phyloP scores from a whole-genome alignment of 441 rosid genomes.

The Eruca vesicaria region DNA sequence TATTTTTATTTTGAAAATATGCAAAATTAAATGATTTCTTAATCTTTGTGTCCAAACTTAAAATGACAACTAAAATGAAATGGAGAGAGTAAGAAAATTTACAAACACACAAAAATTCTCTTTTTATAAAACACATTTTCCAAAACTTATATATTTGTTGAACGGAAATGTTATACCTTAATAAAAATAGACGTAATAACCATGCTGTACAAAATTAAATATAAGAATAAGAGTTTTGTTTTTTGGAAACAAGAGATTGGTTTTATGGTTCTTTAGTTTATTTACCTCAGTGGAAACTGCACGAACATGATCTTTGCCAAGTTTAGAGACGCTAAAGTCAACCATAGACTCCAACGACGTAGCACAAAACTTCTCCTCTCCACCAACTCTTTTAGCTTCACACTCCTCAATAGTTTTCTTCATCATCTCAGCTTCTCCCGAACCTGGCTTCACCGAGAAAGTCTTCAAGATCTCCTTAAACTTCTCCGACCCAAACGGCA shows the following conservation, averaged over 20 bases:
- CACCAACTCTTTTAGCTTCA: slow-evolving; percentile 50
- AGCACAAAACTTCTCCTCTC: slow-evolving; percentile 74
- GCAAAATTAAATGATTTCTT: no score
- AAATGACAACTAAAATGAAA: no score
- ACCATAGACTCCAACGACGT: slow-evolving; percentile 82
- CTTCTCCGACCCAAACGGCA: slow-evolving; percentile 65
- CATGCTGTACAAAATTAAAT: no score
- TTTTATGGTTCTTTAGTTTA: neutral
- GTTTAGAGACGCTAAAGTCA: slow-evolving; percentile 53
- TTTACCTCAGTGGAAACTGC: slow-evolving; percentile 61
- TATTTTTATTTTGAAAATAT: no score
- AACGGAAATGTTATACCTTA: no score
- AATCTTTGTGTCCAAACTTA: no score
- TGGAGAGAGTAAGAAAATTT: no score
- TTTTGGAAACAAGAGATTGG: neutral
- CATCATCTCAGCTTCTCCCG: slow-evolving; percentile 58
- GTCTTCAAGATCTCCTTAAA: slow-evolving; percentile 45
- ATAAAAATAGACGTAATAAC: no score
- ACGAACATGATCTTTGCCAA: slow-evolving; percentile 47
- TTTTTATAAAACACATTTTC: no score
- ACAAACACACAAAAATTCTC: no score
- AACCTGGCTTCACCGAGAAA: slow-evolving; percentile 49
- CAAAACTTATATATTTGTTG: no score
- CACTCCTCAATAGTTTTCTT: slow-evolving; percentile 68
- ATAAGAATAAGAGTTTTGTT: no score